Evolutionary conservation across 169 alveolate genomes (phyloP).

Genomic region (Plasmodium cynomolgi): DNA sequence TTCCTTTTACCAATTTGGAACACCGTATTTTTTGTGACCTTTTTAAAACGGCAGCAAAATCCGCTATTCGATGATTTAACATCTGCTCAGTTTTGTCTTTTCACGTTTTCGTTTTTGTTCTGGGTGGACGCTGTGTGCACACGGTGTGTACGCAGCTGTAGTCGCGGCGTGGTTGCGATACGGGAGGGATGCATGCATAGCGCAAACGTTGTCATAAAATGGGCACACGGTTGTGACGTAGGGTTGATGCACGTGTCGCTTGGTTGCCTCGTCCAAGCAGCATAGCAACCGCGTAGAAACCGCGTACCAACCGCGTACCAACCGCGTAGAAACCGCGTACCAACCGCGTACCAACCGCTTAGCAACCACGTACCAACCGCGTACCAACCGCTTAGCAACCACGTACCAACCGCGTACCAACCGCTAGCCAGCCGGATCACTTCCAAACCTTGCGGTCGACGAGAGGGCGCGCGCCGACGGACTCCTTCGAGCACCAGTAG

Average conservation of each 20-base stretch:
- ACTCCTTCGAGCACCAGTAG: constrained; percentile 94
- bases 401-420: too few relatives aligned
- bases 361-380: too few relatives aligned
- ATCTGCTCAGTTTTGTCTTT: background rate
- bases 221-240: background rate
- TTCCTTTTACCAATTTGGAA: background rate
- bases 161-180: background rate
- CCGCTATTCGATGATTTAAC: background rate
- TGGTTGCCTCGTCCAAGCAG: too few relatives aligned
- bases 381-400: too few relatives aligned
- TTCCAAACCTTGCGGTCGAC: constrained; percentile 91
- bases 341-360: too few relatives aligned
- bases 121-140: background rate
- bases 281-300: too few relatives aligned
- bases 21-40: background rate
- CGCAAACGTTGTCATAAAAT: background rate
- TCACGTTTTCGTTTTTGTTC: background rate
- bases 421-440: constrained; percentile 57
- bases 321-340: too few relatives aligned
- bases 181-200: background rate
- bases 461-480: constrained; percentile 89
- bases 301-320: too few relatives aligned
- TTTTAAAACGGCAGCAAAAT: background rate
- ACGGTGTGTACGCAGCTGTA: background rate
- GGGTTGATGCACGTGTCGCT: background rate